Evolutionary conservation across 1,139 yeast genomes (phyloP).

Genomic region (Candida dubliniensis): DNA sequence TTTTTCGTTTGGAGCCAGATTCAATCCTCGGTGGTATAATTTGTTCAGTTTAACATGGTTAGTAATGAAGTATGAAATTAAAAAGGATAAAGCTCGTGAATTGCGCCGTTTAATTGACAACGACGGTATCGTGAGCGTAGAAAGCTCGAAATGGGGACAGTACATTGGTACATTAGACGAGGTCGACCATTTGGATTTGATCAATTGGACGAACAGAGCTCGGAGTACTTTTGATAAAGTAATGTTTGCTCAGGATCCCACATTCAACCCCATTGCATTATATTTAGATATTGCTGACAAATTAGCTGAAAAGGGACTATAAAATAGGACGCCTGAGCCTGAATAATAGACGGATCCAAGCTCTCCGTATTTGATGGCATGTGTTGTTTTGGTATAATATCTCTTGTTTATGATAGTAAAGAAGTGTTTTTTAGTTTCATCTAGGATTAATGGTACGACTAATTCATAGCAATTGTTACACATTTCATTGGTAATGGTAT

Average conservation of each 20-base stretch:
- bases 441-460: too few relatives aligned
- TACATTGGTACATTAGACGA: constrained; percentile 75
- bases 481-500: too few relatives aligned
- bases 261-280: constrained; percentile 71
- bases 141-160: constrained; percentile 80
- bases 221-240: constrained; percentile 37
- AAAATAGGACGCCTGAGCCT: constrained; percentile 9
- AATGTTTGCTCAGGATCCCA: constrained; percentile 35
- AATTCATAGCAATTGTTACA: too few relatives aligned
- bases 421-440: too few relatives aligned
- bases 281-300: constrained; percentile 74
- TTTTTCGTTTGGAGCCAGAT: constrained; percentile 81
- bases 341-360: too few relatives aligned
- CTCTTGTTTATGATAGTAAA: too few relatives aligned
- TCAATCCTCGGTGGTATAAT: constrained; percentile 61
- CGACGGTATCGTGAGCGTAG: constrained; percentile 84
- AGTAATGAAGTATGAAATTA: constrained; percentile 42
- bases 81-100: constrained; percentile 9
- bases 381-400: too few relatives aligned
- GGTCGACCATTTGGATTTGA: constrained; percentile 83
- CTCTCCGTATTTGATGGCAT: too few relatives aligned
- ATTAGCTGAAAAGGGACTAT: constrained; percentile 65
- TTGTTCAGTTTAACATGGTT: constrained; percentile 65
- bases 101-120: constrained; percentile 41
- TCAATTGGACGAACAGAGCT: constrained; percentile 73